Percentiles rank a stretch among this genome's conserved stretches.
phyloP scores from a whole-genome alignment of 129 eudicot genomes.

The Logfia minima region DNA sequence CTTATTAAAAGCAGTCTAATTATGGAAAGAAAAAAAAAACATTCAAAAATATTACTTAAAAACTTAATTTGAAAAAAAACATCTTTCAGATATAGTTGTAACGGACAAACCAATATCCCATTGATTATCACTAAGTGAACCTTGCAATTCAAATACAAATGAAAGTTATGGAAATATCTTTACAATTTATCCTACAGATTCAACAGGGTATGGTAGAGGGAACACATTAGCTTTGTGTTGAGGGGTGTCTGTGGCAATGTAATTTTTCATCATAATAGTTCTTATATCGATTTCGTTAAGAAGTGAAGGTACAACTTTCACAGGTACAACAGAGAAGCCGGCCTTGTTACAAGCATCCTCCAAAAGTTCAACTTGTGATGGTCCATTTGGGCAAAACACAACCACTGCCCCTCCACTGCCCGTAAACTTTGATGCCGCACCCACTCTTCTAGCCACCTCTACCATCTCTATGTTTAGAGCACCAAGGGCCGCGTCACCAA shows the following conservation, averaged over 20 bases:
- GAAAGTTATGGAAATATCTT: background rate
- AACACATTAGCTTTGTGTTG: background rate
- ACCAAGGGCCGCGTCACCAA: slow-evolving; percentile 85
- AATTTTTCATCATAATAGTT: slow-evolving; percentile 32
- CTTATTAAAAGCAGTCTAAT: too few species aligned
- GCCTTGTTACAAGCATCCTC: slow-evolving; percentile 63
- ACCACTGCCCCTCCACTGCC: slow-evolving; percentile 99
- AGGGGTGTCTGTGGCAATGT: background rate
- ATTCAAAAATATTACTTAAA: too few species aligned
- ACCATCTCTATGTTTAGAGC: slow-evolving; percentile 86
- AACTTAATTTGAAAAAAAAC: too few species aligned
- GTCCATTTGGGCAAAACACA: slow-evolving; percentile 76
- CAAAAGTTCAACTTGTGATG: slow-evolving; percentile 61
- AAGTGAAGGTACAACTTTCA: slow-evolving; percentile 59
- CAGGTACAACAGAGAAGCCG: slow-evolving; percentile 57
- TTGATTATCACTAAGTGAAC: background rate
- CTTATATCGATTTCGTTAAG: slow-evolving; percentile 53
- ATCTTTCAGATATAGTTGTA: too few species aligned
- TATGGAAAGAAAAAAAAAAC: too few species aligned
- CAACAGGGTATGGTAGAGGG: background rate
- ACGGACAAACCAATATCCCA: background rate
- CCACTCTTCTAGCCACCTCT: slow-evolving; percentile 76
- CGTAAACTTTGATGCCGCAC: slow-evolving; percentile 90
- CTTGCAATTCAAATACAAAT: background rate
- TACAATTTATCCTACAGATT: background rate